Conservation (phyloP, 768 basidiomycete genomes). For the Podaxis rugospora region DNA sequence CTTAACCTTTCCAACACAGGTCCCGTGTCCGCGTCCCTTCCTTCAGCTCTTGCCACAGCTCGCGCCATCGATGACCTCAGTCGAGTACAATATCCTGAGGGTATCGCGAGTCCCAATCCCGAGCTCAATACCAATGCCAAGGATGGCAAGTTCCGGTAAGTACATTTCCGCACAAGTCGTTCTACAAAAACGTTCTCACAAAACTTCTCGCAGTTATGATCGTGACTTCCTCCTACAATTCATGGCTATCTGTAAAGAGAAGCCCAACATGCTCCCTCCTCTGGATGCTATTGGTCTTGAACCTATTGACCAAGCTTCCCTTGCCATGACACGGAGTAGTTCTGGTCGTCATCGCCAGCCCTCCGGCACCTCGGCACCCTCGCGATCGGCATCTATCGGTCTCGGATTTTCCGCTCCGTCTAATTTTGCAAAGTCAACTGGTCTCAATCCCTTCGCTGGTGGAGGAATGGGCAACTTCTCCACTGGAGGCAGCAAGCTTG, state of each 20-base stretch:
- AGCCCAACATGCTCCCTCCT: slow-evolving; percentile 85
- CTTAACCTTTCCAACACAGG: slow-evolving; percentile 63
- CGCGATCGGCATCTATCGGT: slow-evolving; percentile 45
- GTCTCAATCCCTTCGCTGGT: slow-evolving; percentile 22
- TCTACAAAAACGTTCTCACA: neutral
- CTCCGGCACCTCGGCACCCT: slow-evolving; percentile 33
- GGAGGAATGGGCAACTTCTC: slow-evolving; percentile 66
- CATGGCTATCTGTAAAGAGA: slow-evolving; percentile 92
- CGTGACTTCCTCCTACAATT: slow-evolving; percentile 98
- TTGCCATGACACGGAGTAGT: slow-evolving; percentile 53
- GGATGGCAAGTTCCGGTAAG: slow-evolving; percentile 85
- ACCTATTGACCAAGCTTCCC: slow-evolving; percentile 53
- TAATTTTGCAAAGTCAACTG: slow-evolving; percentile 49
- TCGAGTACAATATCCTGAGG: slow-evolving; percentile 75
- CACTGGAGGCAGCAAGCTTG: slow-evolving; percentile 47
- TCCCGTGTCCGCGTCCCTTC: slow-evolving; percentile 41
- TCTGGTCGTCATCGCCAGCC: slow-evolving; percentile 55
- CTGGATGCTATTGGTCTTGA: slow-evolving; percentile 91
- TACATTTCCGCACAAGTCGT: neutral
- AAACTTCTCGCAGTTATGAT: slow-evolving; percentile 66
- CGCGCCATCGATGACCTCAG: slow-evolving; percentile 81
- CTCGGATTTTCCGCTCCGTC: slow-evolving; percentile 27
- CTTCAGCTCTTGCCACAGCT: slow-evolving; percentile 75
- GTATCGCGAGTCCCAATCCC: slow-evolving; percentile 73
- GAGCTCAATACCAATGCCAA: slow-evolving; percentile 83